Percentiles rank a stretch among this genome's conserved stretches.
Conservation (phyloP, 352 stramenopile species). For the Globisporangium viniferum region DNA sequence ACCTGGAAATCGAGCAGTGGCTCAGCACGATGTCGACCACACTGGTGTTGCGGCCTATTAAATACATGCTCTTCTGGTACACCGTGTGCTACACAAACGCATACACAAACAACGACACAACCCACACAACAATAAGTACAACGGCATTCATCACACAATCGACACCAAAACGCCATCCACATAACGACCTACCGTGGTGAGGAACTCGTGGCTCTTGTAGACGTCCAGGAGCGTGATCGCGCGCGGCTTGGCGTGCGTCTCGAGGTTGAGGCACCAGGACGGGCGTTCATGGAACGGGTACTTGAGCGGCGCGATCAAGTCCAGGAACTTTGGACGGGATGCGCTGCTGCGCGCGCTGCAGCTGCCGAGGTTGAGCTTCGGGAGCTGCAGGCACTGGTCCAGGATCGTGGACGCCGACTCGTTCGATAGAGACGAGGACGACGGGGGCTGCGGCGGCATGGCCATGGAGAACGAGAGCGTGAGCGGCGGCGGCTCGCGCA, state of each 20-base stretch:
- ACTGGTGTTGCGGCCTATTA: conserved; percentile 71
- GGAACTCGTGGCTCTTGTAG: conserved; percentile 79
- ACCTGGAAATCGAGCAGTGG: conserved; percentile 79
- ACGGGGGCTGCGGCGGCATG: neutral
- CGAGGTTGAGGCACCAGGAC: conserved; percentile 37
- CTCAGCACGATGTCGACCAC: conserved; percentile 80
- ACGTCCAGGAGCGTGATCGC: conserved; percentile 70
- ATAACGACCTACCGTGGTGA: conserved; percentile 47
- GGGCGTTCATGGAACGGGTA: conserved; percentile 58
- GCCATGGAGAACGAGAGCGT: conserved; percentile 12
- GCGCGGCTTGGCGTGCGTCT: conserved; percentile 39
- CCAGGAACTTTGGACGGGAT: conserved; percentile 59
- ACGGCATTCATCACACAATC: neutral
- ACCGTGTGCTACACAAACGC: conserved; percentile 53
- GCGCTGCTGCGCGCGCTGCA: conserved; percentile 26
- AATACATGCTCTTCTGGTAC: conserved; percentile 70
- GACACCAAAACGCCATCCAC: neutral
- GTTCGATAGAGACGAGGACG: neutral
- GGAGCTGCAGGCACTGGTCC: conserved; percentile 61
- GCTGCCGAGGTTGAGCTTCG: conserved; percentile 58
- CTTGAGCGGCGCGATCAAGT: conserved; percentile 58
- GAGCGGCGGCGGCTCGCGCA: conserved; percentile 18
- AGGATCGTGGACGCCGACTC: conserved; percentile 15
- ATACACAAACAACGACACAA: conserved; percentile 1
- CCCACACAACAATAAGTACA: neutral